A percentile compares a stretch with the other conserved stretches of the same genome.
Evolutionary conservation across 2,329 filamentous ascomycete species (phyloP).

Genomic region (Sclerotinia subarctica): DNA sequence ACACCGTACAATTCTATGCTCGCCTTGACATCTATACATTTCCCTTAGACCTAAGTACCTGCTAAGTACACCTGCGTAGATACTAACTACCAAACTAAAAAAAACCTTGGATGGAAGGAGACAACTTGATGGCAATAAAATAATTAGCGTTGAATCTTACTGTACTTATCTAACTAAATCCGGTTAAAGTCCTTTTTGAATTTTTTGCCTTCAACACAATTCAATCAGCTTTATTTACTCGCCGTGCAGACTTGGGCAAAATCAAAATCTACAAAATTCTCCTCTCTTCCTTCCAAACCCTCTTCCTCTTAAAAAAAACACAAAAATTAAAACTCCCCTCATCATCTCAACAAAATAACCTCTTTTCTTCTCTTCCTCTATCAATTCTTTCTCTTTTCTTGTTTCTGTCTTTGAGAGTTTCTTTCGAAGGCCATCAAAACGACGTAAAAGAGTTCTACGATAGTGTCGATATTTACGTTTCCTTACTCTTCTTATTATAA

Average conservation of each 20-base stretch:
- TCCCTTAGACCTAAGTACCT: too few species aligned
- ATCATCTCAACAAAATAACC: not conserved
- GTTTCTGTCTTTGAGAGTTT: constrained; percentile 35
- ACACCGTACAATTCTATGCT: too few species aligned
- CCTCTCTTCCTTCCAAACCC: not conserved
- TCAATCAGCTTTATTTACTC: too few species aligned
- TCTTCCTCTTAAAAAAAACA: constrained; percentile 2
- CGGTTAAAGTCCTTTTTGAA: not conserved
- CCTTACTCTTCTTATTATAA: constrained; percentile 19
- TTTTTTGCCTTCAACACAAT: constrained; percentile 2
- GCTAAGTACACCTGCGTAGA: too few species aligned
- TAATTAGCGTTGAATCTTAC: not conserved
- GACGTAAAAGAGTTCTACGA: constrained; percentile 14
- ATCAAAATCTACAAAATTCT: not conserved
- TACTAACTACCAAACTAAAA: too few species aligned
- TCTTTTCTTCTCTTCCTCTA: constrained; percentile 32
- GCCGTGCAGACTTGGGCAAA: not conserved
- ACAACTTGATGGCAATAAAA: too few species aligned
- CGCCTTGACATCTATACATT: too few species aligned
- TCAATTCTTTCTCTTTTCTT: constrained; percentile 30
- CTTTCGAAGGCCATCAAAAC: constrained; percentile 44
- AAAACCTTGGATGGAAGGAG: too few species aligned
- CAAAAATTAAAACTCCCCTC: not conserved
- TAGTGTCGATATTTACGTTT: constrained; percentile 13
- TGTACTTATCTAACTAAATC: not conserved